These are phyloP conservation scores for Gilbertella persicaria DNA, from an alignment of 371 early-diverging fungal genomes.

Conservation along the genomic window DNA sequence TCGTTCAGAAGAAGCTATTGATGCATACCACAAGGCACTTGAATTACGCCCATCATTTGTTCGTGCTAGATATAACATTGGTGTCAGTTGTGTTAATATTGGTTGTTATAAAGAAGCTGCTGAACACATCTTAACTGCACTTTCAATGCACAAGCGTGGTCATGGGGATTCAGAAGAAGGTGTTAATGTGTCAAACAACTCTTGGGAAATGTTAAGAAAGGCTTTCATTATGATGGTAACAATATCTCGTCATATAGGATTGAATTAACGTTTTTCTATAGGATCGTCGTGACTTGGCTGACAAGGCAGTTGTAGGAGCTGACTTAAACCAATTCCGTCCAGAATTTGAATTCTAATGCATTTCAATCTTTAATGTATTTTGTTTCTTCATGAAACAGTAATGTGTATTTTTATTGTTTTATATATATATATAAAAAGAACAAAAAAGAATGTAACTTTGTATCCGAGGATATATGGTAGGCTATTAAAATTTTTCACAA, in stretches of 20 bases:
- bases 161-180: slow-evolving; percentile 52
- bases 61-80: slow-evolving; percentile 95
- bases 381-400: not conserved
- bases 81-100: slow-evolving; percentile 91
- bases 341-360: slow-evolving; percentile 61
- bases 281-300: slow-evolving; percentile 60
- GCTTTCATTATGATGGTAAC: slow-evolving; percentile 67
- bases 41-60: slow-evolving; percentile 94
- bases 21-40: slow-evolving; percentile 93
- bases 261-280: slow-evolving; percentile 12
- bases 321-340: slow-evolving; percentile 62
- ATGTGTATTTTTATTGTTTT: not conserved
- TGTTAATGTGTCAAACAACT: slow-evolving; percentile 63
- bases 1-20: slow-evolving; percentile 81
- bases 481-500: too few relatives aligned
- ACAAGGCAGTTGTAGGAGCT: slow-evolving; percentile 60
- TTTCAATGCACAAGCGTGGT: slow-evolving; percentile 76
- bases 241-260: not conserved
- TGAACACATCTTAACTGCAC: slow-evolving; percentile 87
- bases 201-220: slow-evolving; percentile 67
- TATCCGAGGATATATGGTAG: too few relatives aligned
- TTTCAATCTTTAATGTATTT: not conserved
- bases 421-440: too few relatives aligned
- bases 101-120: slow-evolving; percentile 93
- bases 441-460: too few relatives aligned